These are phyloP conservation scores for Globomyces pollinis-pini DNA, from an alignment of 192 early-diverging fungal genomes.

Conservation along the genomic window DNA sequence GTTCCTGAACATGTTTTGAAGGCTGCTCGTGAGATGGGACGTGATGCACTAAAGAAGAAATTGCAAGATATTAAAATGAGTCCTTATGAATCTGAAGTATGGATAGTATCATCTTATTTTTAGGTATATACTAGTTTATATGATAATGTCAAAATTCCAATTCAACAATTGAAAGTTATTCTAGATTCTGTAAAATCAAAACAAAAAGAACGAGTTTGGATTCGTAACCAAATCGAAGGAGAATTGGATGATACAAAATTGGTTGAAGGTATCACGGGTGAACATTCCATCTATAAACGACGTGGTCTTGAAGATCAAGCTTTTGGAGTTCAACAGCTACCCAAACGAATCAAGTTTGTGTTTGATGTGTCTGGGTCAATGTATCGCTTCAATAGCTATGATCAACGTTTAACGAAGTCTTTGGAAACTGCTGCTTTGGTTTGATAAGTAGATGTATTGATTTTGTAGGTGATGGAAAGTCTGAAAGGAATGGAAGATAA, in stretches of 20 bases:
- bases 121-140: slow-evolving; percentile 26
- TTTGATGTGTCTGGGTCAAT: slow-evolving; percentile 68
- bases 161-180: slow-evolving; percentile 68
- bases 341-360: slow-evolving; percentile 68
- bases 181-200: slow-evolving; percentile 69
- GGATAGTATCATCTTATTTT: no score
- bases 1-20: slow-evolving; percentile 34
- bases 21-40: slow-evolving; percentile 57
- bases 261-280: slow-evolving; percentile 69
- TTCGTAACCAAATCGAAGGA: slow-evolving; percentile 69
- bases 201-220: slow-evolving; percentile 76
- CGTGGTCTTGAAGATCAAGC: slow-evolving; percentile 70
- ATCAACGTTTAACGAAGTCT: slow-evolving; percentile 28
- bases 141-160: slow-evolving; percentile 56
- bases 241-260: slow-evolving; percentile 76
- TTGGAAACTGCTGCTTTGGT: slow-evolving; percentile 24
- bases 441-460: neutral
- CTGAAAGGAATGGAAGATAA: slow-evolving; percentile 71
- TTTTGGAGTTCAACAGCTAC: slow-evolving; percentile 50
- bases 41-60: slow-evolving; percentile 62
- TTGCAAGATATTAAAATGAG: slow-evolving; percentile 65
- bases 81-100: slow-evolving; percentile 45
- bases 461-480: slow-evolving; percentile 59
- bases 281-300: slow-evolving; percentile 68
- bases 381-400: slow-evolving; percentile 34